These are phyloP conservation scores for Fragaria nilgerrensis DNA, from an alignment of 306 rosid species.

Conservation along the genomic window DNA sequence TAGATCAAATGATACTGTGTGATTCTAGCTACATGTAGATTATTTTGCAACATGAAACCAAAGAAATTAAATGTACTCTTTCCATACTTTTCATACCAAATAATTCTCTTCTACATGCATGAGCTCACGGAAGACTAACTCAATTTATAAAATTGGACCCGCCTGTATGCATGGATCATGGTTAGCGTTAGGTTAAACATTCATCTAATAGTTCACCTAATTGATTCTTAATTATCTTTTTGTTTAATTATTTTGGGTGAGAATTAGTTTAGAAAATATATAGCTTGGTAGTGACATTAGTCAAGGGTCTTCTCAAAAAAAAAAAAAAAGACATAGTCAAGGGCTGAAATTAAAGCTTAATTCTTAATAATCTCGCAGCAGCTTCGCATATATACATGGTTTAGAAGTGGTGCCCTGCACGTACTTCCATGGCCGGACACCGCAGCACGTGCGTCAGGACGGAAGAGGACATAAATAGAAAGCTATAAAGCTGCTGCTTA, in stretches of 20 bases:
- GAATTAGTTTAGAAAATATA: not conserved
- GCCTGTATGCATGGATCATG: not conserved
- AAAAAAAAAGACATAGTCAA: no score
- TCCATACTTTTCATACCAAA: not conserved
- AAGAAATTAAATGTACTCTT: not conserved
- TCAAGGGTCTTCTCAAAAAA: no score
- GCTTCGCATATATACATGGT: not conserved
- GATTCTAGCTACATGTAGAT: no score
- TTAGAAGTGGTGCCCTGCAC: not conserved
- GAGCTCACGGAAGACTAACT: not conserved
- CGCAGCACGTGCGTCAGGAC: constrained; percentile 3
- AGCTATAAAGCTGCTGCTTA: constrained; percentile 12
- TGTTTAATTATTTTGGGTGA: not conserved
- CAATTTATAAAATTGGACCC: not conserved
- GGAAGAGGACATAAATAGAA: constrained; percentile 10
- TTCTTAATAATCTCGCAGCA: no score
- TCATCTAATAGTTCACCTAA: not conserved
- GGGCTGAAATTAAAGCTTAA: no score
- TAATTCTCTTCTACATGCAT: not conserved
- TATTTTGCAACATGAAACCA: not conserved
- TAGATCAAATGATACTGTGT: accelerated
- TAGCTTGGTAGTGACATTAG: not conserved
- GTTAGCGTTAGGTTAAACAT: not conserved
- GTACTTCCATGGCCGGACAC: constrained; percentile 5
- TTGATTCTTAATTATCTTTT: not conserved